Evolutionary conservation across 495 filamentous ascomycete species (phyloP).

Genomic region (Trichoderma orchidacearum): DNA sequence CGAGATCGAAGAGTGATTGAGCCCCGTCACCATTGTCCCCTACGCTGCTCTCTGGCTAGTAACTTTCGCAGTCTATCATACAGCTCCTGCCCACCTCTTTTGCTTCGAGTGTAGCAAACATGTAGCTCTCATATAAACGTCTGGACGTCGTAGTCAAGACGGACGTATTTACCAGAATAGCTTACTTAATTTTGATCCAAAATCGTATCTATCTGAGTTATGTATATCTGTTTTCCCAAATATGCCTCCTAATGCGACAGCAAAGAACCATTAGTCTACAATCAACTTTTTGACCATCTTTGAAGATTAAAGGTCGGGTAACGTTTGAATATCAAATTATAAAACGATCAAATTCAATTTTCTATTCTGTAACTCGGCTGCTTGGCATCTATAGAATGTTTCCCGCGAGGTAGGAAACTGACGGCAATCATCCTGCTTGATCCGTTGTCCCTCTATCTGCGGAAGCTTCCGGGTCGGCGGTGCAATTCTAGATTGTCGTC

Average conservation of each 20-base stretch:
- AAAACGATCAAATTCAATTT: constrained; percentile 2
- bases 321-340: not conserved
- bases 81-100: not conserved
- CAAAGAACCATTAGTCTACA: too few species aligned
- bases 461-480: not conserved
- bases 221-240: too few species aligned
- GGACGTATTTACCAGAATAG: constrained; percentile 2
- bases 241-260: too few species aligned
- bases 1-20: constrained; percentile 79
- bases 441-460: constrained; percentile 35
- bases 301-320: too few species aligned
- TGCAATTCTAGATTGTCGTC: not conserved
- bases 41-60: not conserved
- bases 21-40: not conserved
- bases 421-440: constrained; percentile 28
- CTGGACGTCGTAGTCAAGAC: constrained; percentile 1
- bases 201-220: too few species aligned
- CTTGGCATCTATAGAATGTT: not conserved
- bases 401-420: constrained; percentile 7
- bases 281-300: too few species aligned
- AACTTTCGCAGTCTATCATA: not conserved
- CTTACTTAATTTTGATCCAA: not conserved
- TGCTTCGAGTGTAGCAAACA: not conserved
- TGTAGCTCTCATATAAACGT: not conserved
- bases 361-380: not conserved